These are phyloP conservation scores for Knufia petricola DNA, from an alignment of 2,329 filamentous ascomycete species.

Conservation along the genomic window DNA sequence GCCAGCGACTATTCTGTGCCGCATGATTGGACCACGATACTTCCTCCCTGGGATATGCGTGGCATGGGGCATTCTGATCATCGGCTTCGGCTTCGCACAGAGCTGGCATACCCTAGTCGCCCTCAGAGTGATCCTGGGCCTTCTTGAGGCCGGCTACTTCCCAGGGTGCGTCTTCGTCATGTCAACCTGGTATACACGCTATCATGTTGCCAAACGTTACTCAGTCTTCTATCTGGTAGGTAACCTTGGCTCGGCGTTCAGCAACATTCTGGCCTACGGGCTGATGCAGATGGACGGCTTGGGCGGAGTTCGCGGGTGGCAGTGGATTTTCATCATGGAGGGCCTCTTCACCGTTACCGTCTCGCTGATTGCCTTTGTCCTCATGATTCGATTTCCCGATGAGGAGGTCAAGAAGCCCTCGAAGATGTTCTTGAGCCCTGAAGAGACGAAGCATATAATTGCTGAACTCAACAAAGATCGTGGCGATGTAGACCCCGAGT, in stretches of 20 bases:
- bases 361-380: slow-evolving; percentile 22
- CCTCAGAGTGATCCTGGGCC: slow-evolving; percentile 42
- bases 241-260: neutral
- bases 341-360: slow-evolving; percentile 19
- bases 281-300: slow-evolving; percentile 1
- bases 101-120: slow-evolving; percentile 20
- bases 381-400: slow-evolving; percentile 26
- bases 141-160: slow-evolving; percentile 56
- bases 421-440: slow-evolving; percentile 26
- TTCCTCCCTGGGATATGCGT: slow-evolving; percentile 20
- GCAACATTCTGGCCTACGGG: neutral
- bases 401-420: slow-evolving; percentile 26
- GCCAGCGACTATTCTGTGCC: slow-evolving; percentile 56
- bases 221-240: slow-evolving; percentile 5
- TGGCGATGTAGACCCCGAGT: slow-evolving; percentile 40
- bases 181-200: slow-evolving; percentile 2
- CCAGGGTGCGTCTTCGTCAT: slow-evolving; percentile 56
- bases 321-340: slow-evolving; percentile 14
- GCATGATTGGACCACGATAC: slow-evolving; percentile 46
- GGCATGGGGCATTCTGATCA: slow-evolving; percentile 11
- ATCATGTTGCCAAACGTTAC: slow-evolving; percentile 25
- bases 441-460: slow-evolving; percentile 22
- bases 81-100: slow-evolving; percentile 21
- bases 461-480: slow-evolving; percentile 44
- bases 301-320: slow-evolving; percentile 11